Base-by-base conservation (phyloP, 495 filamentous ascomycete genomes). In the Penicillium riverlandense region DNA sequence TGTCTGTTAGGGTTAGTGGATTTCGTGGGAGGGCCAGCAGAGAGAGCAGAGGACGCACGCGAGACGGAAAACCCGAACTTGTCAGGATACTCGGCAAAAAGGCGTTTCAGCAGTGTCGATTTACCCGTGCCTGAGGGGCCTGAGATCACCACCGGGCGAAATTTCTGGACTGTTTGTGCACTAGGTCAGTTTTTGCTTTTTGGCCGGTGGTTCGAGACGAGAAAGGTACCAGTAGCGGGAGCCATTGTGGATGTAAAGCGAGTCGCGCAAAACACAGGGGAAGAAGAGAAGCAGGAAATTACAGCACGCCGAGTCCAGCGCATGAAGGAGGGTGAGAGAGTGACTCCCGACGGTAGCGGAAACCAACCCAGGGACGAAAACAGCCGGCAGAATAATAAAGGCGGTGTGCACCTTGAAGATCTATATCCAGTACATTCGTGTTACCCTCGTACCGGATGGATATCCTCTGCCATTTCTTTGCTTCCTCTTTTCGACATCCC, bases 81-180 rank as follows among this genome's bases (percentile, higher is more conserved):
- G 49, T 83, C 71, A 10, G 88, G 87, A 59, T 83, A 79, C 14
- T 77, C 71, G 22, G 65, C 67, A 55, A 83, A 79, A 10, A 97
- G 82, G 12, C 79, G 70, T 50, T 82, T 81, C 50, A 92, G 79
- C 15, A 97, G 77, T 16, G 91, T 96, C 37, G 81, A 84, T 76
- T 97, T 96, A 36, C 91, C 91, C 9, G 85, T 78, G 55, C 91
- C 90, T 7, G 78, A 84, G 12, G 90, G 90, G 28, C 88, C 91
- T 13, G 84, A 92, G 55, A 96, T 81, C 31, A 96, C 85, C 50
- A 97, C 77, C 7, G 89, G 90, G 11, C 81, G 72, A 48, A 60
- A 69, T 37, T 64, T 61, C 33, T 67, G 57, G 37, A 61, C 55
- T 65, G 22, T 36, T 8, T 31, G 12, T n/a, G 35, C 22, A 30